Evolutionary conservation across 768 basidiomycete genomes (phyloP), one percentile per base, ranked within the genome.

Genomic region (Amanita inopinata): DNA sequence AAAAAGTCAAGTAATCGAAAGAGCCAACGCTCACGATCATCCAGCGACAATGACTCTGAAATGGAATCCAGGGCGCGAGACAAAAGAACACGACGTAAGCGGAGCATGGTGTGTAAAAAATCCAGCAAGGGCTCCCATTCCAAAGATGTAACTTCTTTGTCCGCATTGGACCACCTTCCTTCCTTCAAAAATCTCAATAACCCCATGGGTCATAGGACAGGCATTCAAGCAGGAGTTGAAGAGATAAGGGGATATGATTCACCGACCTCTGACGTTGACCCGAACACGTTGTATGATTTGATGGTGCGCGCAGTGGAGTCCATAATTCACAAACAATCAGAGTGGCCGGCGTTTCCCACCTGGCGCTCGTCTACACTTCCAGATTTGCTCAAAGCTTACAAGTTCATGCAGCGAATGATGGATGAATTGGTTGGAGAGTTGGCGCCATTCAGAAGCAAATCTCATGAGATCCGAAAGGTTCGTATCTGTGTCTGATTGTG

Each of bases 331-430:
- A 56, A 67, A 22, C 70, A 78, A 44, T 50, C 57, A 2, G 61
- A 53, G 17, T 79, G 71, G 66, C 43, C 47, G 6, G 61, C 61
- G 7, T 78, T 71, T 50, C 76, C 71, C 55, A 56, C 38, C 14
- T 45, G 46, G 36, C 49, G 43, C n/a, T 17, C 40, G 11, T 38
- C 42, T 22, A 35, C 37, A 5, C 40, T 47, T 35, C 19, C 43
- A 9, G 69, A 66, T 31, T 56, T 73, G 23, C 41, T 76, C 43
- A 60, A 61, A 28, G 71, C 74, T 50, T 83, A 76, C 47, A 53
- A 53, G 11, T 71, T 77, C 51, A 66, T 82, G 31, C 67, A 76
- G 47, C 54, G 64, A 23, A 65, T 71, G 56, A 56, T 74, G 22
- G 67, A 73, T 38, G 60, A 64, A 36, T 70, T 64, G 50, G 63